Evolutionary conservation across 345 rosid genomes (phyloP), one percentile per base, ranked within the genome.

Genomic region (Linum usitatissimum): DNA sequence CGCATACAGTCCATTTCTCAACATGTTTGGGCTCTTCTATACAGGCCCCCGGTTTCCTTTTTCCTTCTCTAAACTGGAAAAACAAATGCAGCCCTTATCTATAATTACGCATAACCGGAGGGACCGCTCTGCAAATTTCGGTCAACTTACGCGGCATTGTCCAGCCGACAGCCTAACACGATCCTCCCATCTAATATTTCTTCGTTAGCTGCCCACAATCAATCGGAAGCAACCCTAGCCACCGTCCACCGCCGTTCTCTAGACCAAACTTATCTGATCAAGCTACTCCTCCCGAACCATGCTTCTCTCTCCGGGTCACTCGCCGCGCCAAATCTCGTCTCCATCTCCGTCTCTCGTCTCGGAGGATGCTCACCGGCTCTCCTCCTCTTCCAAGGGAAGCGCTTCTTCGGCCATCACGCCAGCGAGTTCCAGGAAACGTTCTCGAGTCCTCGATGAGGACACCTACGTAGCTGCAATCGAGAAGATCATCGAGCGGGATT

Each of bases 401-500:
- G 51, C 51, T 62, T 64, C 68, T n/a, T 69, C 86, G 18, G 68
- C 83, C 2, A 55, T 64, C 42, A 28, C 71, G 7, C 74, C 75
- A 0, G 3, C 48, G 17, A 78, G 68, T 63, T 75, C 86, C n/a
- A 71, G 76, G 48, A 90, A 87, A 65, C 78, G 82, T 3, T 39
- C 81, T 54, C 66, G 72, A 19, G 97, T 93, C 23, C 90, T 93
- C 21, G 95, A 93, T 14, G 95, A 93, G 64, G 99, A 93, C 72
- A 69, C 82, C 3, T 93, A 90, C 56, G 96, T 84, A 0, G 88
- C 83, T 39, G 88, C 91, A 45, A 84, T 93, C 59, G 97, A 93
- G 92, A 81, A 79, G 78, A 90, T 93, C 71, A 83, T 93, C 68
- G 97, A 93, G 76, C 95, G 99, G 20, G 97, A 93, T 67, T 93